Evolutionary conservation across 2,329 filamentous ascomycete species (phyloP), one percentile per base, ranked within the genome.

Genomic region (Plenodomus tracheiphilus): DNA sequence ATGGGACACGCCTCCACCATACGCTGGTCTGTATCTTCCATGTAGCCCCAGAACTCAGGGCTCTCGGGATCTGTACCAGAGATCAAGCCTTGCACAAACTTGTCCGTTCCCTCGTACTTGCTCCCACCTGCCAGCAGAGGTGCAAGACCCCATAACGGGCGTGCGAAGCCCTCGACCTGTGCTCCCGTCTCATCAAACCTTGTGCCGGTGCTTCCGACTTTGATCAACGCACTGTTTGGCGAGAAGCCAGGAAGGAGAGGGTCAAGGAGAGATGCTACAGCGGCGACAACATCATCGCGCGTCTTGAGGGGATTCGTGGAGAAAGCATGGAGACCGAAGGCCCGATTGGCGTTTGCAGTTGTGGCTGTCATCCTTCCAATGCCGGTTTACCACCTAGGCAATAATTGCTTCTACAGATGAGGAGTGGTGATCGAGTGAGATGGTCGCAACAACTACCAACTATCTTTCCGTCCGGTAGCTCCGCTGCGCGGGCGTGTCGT

Each of bases 1-100:
- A 92, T 79, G 1, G 88, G 88, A 65, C 88, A 91, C 80, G 91
- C 89, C 69, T 93, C 89, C 2, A 92, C 89, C 89, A 92, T 92
- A 20, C 88, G 78, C 75, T 92, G 88, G 64, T 92, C 89, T 48
- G 86, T 85, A 64, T 91, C 87, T 56, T 85, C 80, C 55, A 89
- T 87, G 47, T 83, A 85, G 0, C 88, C 88, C 88, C 88, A 93
- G 63, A 86, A 92, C 71, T 91, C 88, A 0, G 82, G 78, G 49
- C 76, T 82, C 38, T 84, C 77, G 0, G 87, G 87, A 59, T 92
- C 83, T 0, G 87, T 91, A 0, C 88, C 89, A 25, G 83, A 79
- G 54, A 84, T 82, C 47, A 92, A 76, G 3, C 88, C 88, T 52
- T 87, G 79, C 30, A 89, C 80, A 82, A 86, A 90, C 71, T 82